phyloP scores from a whole-genome alignment of 495 filamentous ascomycete genomes.

The Trichoderma gamsii region DNA sequence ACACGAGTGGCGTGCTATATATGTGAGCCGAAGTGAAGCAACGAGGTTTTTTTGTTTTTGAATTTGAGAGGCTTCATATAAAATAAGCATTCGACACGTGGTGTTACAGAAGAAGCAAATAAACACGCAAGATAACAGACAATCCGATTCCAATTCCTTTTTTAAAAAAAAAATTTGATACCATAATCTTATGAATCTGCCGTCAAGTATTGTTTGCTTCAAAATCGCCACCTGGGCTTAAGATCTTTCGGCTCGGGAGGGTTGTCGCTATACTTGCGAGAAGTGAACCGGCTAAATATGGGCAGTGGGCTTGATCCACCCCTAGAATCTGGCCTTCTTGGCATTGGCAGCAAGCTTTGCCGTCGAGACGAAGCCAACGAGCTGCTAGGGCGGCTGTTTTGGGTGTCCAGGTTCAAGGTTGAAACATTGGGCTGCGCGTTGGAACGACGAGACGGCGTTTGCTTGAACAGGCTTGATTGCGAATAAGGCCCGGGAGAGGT shows the following conservation, averaged over 20 bases:
- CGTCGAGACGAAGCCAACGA: conserved; percentile 42
- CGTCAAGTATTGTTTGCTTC: neutral
- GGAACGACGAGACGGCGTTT: conserved; percentile 36
- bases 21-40: conserved; percentile 10
- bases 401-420: neutral
- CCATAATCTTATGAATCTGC: neutral
- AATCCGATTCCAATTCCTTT: neutral
- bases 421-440: conserved; percentile 30
- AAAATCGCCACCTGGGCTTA: conserved; percentile 16
- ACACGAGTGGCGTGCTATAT: neutral
- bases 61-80: neutral
- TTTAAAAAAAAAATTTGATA: neutral
- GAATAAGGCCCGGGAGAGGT: conserved; percentile 34
- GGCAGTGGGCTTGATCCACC: conserved; percentile 3
- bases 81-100: neutral
- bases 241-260: conserved; percentile 12
- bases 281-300: conserved; percentile 6
- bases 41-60: neutral
- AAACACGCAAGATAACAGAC: neutral
- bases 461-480: conserved; percentile 23
- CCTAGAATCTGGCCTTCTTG: neutral
- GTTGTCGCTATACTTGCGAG: conserved; percentile 14
- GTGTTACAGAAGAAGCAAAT: neutral
- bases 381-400: conserved; percentile 37
- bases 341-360: conserved; percentile 41